These are phyloP conservation scores for Macrolepiota albuminosa DNA, from an alignment of 768 basidiomycete genomes.

Conservation along the genomic window DNA sequence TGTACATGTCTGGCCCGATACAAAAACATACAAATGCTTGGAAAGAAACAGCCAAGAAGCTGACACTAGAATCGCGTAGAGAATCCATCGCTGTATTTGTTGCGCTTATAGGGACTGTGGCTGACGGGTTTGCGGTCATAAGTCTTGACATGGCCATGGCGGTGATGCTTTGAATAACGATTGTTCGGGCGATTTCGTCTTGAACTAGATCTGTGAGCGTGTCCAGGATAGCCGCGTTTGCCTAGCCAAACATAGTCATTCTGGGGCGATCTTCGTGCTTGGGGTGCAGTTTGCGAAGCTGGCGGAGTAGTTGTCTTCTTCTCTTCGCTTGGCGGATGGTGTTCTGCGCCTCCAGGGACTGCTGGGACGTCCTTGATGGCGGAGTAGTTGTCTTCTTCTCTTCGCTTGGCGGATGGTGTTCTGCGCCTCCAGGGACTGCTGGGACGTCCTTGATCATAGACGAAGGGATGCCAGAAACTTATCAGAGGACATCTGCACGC, in stretches of 20 bases:
- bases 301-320: too few relatives aligned
- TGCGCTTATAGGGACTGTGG: neutral
- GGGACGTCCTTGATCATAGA: too few relatives aligned
- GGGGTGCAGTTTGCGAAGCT: too few relatives aligned
- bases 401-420: too few relatives aligned
- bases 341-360: too few relatives aligned
- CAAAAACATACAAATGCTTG: neutral
- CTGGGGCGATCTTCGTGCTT: neutral
- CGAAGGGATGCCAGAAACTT: too few relatives aligned
- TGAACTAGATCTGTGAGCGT: neutral
- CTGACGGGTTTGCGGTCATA: neutral
- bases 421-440: too few relatives aligned
- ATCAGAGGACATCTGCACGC: too few relatives aligned
- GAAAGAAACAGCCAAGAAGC: neutral
- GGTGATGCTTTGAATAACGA: neutral
- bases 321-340: too few relatives aligned
- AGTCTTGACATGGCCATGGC: neutral
- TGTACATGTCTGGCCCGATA: neutral
- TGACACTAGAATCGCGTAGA: neutral
- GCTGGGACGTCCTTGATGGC: too few relatives aligned
- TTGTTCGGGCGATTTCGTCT: neutral
- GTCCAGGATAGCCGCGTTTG: neutral
- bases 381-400: too few relatives aligned
- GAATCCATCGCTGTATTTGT: neutral
- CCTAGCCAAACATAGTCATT: neutral